A percentile compares a stretch with the other conserved stretches of the same genome.
These are phyloP conservation scores for Tulasnella sp. DNA, from an alignment of 768 basidiomycete genomes.

Conservation along the genomic window DNA sequence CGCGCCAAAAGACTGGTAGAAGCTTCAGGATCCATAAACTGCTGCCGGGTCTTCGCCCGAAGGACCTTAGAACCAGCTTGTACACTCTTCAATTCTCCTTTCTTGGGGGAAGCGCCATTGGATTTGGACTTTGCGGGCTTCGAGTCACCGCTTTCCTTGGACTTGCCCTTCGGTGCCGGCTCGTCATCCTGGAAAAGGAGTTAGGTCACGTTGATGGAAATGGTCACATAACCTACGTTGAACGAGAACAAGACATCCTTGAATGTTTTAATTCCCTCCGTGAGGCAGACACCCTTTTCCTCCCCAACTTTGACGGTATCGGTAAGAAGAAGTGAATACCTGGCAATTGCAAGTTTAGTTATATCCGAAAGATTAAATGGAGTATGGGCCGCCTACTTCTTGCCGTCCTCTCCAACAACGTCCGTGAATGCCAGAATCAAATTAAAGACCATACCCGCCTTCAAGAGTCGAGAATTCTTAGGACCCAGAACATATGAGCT, in stretches of 20 bases:
- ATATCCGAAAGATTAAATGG: background rate
- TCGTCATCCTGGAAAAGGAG: slow-evolving; percentile 43
- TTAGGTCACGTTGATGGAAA: background rate
- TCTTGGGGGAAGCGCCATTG: slow-evolving; percentile 32
- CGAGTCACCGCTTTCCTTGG: slow-evolving; percentile 39
- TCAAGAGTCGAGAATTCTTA: slow-evolving; percentile 70
- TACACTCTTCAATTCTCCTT: slow-evolving; percentile 13
- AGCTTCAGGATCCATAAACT: slow-evolving; percentile 29
- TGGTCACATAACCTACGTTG: slow-evolving; percentile 28
- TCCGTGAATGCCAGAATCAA: slow-evolving; percentile 82
- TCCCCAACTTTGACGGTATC: slow-evolving; percentile 81
- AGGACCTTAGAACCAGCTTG: slow-evolving; percentile 75
- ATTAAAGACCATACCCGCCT: slow-evolving; percentile 80
- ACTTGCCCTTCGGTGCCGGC: slow-evolving; percentile 51
- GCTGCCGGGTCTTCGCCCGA: slow-evolving; percentile 74
- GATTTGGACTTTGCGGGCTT: slow-evolving; percentile 52
- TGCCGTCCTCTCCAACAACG: slow-evolving; percentile 67
- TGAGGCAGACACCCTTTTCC: slow-evolving; percentile 64
- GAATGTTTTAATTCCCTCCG: slow-evolving; percentile 75
- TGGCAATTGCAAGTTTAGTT: slow-evolving; percentile 36
- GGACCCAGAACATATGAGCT: slow-evolving; percentile 73
- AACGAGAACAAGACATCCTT: slow-evolving; percentile 87
- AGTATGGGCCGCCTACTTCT: slow-evolving; percentile 53
- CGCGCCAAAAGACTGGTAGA: slow-evolving; percentile 48
- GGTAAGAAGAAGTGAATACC: slow-evolving; percentile 81